phyloP scores from a whole-genome alignment of 2,329 filamentous ascomycete genomes.

The Aspergillus ustus region DNA sequence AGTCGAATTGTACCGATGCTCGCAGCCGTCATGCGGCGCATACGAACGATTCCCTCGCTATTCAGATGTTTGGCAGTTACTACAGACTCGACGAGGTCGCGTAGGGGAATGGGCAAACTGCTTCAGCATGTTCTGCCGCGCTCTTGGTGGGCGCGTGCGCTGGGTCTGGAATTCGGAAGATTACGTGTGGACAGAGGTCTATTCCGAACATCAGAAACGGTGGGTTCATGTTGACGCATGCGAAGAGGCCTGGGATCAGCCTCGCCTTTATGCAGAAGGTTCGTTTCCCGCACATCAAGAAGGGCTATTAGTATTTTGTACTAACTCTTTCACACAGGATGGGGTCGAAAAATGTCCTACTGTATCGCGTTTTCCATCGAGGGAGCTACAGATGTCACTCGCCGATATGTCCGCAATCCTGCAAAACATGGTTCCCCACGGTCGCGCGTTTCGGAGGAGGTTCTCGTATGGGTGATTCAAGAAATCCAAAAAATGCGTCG shows the following conservation, averaged over 20 bases:
- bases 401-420: conserved; percentile 63
- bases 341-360: conserved; percentile 96
- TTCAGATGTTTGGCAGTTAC: conserved; percentile 88
- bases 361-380: conserved; percentile 96
- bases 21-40: conserved; percentile 71
- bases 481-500: conserved; percentile 88
- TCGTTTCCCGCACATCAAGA: conserved; percentile 33
- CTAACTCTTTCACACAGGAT: conserved; percentile 58
- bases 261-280: conserved; percentile 86
- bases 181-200: conserved; percentile 97
- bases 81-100: conserved; percentile 84
- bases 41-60: conserved; percentile 93
- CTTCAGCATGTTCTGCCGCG: conserved; percentile 97
- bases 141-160: conserved; percentile 84
- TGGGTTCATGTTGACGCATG: conserved; percentile 98
- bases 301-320: conserved; percentile 9
- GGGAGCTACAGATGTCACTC: conserved; percentile 71
- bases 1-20: conserved; percentile 91
- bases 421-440: conserved; percentile 69
- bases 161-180: conserved; percentile 99
- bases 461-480: conserved; percentile 86
- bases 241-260: conserved; percentile 94
- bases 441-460: conserved; percentile 82
- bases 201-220: conserved; percentile 87
- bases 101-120: conserved; percentile 98